Evolutionary conservation across 2,329 filamentous ascomycete genomes (phyloP).

Genomic region (Ascochyta rabiei): DNA sequence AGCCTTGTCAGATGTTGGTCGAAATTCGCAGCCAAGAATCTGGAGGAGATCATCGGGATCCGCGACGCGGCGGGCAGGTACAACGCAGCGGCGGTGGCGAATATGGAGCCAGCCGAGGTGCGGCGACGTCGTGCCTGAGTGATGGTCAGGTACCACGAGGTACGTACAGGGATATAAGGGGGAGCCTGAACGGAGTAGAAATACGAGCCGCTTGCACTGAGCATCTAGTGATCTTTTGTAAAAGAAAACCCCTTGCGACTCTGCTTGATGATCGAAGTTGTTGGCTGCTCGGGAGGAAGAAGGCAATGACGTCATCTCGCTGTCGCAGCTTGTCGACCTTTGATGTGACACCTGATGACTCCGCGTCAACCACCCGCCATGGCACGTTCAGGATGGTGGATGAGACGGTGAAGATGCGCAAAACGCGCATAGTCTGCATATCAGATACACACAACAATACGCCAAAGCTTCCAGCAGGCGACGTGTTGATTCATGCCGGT

Average conservation of each 20-base stretch:
- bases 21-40: not conserved
- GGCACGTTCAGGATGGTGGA: not conserved
- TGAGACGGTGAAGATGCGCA: conserved; percentile 14
- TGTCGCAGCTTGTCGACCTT: not conserved
- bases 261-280: not conserved
- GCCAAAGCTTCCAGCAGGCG: conserved; percentile 70
- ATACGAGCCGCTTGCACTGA: no score
- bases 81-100: conserved; percentile 1
- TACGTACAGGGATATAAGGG: conserved; percentile 1
- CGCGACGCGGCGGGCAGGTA: not conserved
- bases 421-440: conserved; percentile 73
- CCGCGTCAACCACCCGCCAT: not conserved
- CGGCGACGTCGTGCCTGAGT: conserved; percentile 6
- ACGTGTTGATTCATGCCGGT: conserved; percentile 77
- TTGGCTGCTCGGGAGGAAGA: not conserved
- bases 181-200: no score
- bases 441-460: conserved; percentile 76
- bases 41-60: conserved; percentile 6
- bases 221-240: no score
- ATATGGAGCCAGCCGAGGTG: conserved; percentile 4
- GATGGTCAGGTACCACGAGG: conserved; percentile 15
- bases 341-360: no score
- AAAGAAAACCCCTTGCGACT: no score
- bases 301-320: conserved; percentile 6
- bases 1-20: no score